These are phyloP conservation scores for Tylopilus cervinicoccineus DNA, from an alignment of 768 basidiomycete species.

Conservation along the genomic window DNA sequence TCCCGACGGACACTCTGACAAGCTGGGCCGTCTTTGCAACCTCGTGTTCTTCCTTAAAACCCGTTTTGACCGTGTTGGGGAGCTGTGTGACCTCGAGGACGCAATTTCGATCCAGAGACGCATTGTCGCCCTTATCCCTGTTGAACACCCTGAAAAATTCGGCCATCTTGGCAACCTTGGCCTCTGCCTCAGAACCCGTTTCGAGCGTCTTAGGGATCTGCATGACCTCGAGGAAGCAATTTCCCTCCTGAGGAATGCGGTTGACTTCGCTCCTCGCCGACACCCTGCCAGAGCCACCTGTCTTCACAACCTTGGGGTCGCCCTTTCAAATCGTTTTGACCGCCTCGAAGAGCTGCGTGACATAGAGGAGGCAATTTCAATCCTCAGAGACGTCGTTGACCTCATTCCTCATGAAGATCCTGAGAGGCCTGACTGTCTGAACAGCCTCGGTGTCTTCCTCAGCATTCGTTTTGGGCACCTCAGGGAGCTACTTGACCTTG, in stretches of 20 bases:
- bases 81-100: no score
- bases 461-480: neutral
- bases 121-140: neutral
- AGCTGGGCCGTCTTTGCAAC: no score
- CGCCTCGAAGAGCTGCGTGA: neutral
- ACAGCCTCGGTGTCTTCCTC: neutral
- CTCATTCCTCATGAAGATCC: neutral
- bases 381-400: neutral
- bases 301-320: neutral
- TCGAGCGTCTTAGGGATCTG: neutral
- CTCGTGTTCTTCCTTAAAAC: no score
- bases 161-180: neutral
- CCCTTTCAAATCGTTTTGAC: neutral
- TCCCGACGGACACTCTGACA: no score
- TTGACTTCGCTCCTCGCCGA: neutral
- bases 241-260: neutral
- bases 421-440: neutral
- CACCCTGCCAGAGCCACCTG: neutral
- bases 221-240: neutral
- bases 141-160: neutral
- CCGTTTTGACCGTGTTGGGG: no score
- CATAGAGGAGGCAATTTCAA: neutral
- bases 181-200: neutral
- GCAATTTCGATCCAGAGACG: no score
- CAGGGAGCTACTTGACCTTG: neutral